phyloP scores from a whole-genome alignment of 1,284 basidiomycete genomes.

The Irpex rosettiformis region DNA sequence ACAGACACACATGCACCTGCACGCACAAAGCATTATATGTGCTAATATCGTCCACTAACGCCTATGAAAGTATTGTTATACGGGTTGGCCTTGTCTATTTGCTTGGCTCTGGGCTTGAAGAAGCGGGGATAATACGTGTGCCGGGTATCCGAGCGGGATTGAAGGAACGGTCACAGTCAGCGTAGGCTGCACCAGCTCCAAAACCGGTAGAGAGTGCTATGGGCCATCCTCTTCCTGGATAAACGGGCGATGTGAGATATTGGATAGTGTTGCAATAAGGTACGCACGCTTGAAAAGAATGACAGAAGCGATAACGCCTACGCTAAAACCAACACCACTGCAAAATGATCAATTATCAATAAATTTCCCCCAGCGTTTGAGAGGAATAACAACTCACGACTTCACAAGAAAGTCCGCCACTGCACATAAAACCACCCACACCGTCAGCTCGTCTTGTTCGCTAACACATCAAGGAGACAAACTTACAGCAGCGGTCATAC shows the following conservation, averaged over 20 bases:
- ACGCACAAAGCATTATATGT: too few species aligned
- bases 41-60: neutral
- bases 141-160: slow-evolving; percentile 93
- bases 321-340: slow-evolving; percentile 93
- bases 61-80: neutral
- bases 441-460: slow-evolving; percentile 14
- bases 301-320: slow-evolving; percentile 92
- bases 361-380: neutral
- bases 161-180: slow-evolving; percentile 95
- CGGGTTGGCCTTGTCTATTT: slow-evolving; percentile 17
- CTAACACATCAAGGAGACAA: slow-evolving; percentile 7
- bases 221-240: slow-evolving; percentile 92
- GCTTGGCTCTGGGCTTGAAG: slow-evolving; percentile 18
- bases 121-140: slow-evolving; percentile 63
- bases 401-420: slow-evolving; percentile 80
- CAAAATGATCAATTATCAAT: slow-evolving; percentile 27
- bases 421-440: slow-evolving; percentile 26
- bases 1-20: neutral
- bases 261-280: neutral
- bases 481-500: slow-evolving; percentile 93
- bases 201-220: slow-evolving; percentile 92
- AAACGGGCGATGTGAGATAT: slow-evolving; percentile 1
- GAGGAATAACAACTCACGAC: slow-evolving; percentile 45
- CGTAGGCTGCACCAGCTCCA: slow-evolving; percentile 85
- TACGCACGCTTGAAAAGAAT: slow-evolving; percentile 92